phyloP scores from a whole-genome alignment of 2,329 filamentous ascomycete species.

The Colletotrichum sp. region DNA sequence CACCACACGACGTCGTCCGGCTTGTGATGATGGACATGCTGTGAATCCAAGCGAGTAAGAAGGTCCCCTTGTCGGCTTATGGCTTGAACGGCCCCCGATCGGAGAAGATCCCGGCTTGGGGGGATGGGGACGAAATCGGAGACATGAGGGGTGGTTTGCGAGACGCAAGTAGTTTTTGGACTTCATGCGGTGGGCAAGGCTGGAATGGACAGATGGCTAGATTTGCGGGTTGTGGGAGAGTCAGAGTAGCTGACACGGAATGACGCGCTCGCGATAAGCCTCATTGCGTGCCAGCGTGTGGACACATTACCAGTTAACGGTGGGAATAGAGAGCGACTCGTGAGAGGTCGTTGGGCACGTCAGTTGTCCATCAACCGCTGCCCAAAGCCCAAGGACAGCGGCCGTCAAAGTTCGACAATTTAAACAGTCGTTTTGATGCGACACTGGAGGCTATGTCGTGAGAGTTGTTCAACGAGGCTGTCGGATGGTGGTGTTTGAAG shows the following conservation, averaged over 20 bases:
- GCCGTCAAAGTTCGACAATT: background rate
- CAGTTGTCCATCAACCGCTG: background rate
- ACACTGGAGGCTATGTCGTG: background rate
- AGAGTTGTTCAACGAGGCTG: slow-evolving; percentile 5
- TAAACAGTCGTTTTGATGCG: background rate
- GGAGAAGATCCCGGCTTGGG: background rate
- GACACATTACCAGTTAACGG: background rate
- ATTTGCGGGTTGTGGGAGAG: background rate
- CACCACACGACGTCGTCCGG: background rate
- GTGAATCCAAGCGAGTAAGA: background rate
- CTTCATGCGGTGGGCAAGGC: slow-evolving; percentile 19
- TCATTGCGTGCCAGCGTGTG: background rate
- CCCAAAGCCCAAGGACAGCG: background rate
- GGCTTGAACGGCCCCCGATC: background rate
- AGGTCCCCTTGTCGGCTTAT: background rate
- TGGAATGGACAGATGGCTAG: slow-evolving; percentile 15
- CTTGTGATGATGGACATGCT: background rate
- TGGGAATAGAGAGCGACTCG: background rate
- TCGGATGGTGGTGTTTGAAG: slow-evolving; percentile 12
- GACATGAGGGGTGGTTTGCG: background rate
- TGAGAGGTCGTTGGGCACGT: background rate
- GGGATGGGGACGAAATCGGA: slow-evolving; percentile 3
- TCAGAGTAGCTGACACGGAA: background rate
- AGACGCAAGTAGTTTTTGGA: slow-evolving; percentile 12
- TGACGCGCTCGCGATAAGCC: background rate